Evolutionary conservation across 2,329 filamentous ascomycete genomes (phyloP).

Genomic region (Lithohypha guttulata): DNA sequence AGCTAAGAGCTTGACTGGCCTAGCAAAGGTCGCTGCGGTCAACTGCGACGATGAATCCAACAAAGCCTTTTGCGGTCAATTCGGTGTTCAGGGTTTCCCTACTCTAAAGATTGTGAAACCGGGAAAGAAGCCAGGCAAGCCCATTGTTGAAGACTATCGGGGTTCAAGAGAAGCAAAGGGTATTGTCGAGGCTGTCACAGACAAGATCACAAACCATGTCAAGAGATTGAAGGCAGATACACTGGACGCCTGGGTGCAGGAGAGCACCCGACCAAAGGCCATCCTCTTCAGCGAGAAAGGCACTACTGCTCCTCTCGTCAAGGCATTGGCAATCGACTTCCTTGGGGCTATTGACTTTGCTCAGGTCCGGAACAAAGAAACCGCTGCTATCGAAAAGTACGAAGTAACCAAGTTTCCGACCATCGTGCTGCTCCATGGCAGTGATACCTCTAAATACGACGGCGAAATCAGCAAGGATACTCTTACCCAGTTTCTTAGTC

Average conservation of each 20-base stretch:
- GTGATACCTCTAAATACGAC: slow-evolving; percentile 61
- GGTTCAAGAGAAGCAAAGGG: slow-evolving; percentile 71
- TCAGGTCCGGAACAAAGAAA: slow-evolving; percentile 76
- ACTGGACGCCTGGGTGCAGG: slow-evolving; percentile 60
- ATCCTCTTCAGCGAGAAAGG: slow-evolving; percentile 92
- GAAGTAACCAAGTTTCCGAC: slow-evolving; percentile 68
- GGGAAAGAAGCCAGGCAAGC: slow-evolving; percentile 67
- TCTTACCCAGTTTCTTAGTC: slow-evolving; percentile 72
- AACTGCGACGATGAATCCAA: slow-evolving; percentile 92
- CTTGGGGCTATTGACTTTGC: slow-evolving; percentile 66
- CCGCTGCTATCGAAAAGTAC: slow-evolving; percentile 59
- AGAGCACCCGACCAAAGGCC: slow-evolving; percentile 63
- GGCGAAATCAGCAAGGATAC: slow-evolving; percentile 77
- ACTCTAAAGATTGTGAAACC: slow-evolving; percentile 90
- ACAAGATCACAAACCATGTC: slow-evolving; percentile 87
- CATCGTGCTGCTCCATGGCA: slow-evolving; percentile 61
- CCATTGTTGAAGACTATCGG: slow-evolving; percentile 81
- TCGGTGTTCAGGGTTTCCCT: slow-evolving; percentile 89
- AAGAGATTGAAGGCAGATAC: slow-evolving; percentile 70
- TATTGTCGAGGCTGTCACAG: slow-evolving; percentile 75
- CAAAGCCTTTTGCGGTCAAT: slow-evolving; percentile 71
- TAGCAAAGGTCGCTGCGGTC: slow-evolving; percentile 87
- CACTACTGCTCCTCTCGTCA: slow-evolving; percentile 69
- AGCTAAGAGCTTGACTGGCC: slow-evolving; percentile 75
- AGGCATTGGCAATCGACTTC: slow-evolving; percentile 83